Evolutionary conservation across 768 basidiomycete genomes (phyloP).

Genomic region (Brasilioporus rufonigricans): DNA sequence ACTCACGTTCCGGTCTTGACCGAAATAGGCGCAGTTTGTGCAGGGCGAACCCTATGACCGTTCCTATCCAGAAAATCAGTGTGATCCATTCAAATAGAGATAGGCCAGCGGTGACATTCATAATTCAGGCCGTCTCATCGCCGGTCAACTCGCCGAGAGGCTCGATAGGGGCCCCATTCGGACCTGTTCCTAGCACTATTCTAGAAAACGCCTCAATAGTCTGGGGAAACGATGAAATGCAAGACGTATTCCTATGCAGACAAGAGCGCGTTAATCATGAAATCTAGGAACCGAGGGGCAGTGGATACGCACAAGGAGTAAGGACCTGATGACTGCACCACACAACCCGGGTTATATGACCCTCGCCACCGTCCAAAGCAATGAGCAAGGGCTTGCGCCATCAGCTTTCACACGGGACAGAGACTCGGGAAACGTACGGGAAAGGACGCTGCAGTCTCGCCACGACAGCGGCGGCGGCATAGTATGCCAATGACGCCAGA

Average conservation of each 20-base stretch:
- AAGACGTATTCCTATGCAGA: conserved; percentile 32
- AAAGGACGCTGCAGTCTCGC: neutral
- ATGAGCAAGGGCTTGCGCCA: neutral
- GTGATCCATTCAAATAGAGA: neutral
- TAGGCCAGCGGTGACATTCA: conserved; percentile 2
- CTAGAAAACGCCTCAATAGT: neutral
- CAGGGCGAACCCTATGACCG: conserved; percentile 44
- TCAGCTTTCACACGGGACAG: neutral
- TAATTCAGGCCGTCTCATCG: neutral
- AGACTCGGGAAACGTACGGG: neutral
- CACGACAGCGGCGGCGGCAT: neutral
- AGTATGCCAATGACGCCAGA: neutral
- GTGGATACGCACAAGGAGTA: conserved; percentile 51
- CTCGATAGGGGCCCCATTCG: neutral
- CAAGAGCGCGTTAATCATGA: conserved; percentile 4
- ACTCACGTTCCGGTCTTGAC: conserved; percentile 4
- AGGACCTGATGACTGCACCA: conserved; percentile 25
- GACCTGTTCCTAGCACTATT: neutral
- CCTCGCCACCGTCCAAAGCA: neutral
- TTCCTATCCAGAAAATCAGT: conserved; percentile 34
- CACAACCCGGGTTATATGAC: neutral
- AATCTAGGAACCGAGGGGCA: neutral
- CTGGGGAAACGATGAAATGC: neutral
- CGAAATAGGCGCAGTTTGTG: conserved; percentile 48
- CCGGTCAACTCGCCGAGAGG: neutral